Conservation (phyloP, 2,329 filamentous ascomycete species). For the Periconia sp. region DNA sequence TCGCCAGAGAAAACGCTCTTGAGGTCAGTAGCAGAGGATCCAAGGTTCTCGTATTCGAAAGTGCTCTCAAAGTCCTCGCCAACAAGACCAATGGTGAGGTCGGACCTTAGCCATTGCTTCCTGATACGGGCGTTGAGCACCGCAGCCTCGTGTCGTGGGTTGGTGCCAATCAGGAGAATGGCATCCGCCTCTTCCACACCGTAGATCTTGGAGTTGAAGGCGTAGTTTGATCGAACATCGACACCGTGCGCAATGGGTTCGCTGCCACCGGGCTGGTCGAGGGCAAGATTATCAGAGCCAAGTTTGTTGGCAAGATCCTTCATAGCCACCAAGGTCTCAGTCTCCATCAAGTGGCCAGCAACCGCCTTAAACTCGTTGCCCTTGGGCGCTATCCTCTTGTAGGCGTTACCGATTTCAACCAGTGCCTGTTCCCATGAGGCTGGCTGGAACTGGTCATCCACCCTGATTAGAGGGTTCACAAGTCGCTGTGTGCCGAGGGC, state of each 20-base stretch:
- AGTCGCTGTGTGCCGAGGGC: slow-evolving; percentile 94
- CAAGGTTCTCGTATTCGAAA: slow-evolving; percentile 92
- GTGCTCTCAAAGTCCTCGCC: slow-evolving; percentile 91
- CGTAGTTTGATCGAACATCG: slow-evolving; percentile 90
- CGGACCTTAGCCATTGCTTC: slow-evolving; percentile 96
- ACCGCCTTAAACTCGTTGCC: slow-evolving; percentile 96
- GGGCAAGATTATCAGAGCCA: slow-evolving; percentile 90
- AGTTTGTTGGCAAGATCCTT: slow-evolving; percentile 98
- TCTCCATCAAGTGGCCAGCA: slow-evolving; percentile 86
- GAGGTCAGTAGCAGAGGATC: slow-evolving; percentile 73
- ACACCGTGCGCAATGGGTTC: slow-evolving; percentile 87
- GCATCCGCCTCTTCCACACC: slow-evolving; percentile 92
- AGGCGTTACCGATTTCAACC: slow-evolving; percentile 80
- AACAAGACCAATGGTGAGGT: slow-evolving; percentile 88
- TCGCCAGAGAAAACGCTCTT: slow-evolving; percentile 82
- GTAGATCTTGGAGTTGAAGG: slow-evolving; percentile 94
- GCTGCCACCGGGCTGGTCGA: slow-evolving; percentile 84
- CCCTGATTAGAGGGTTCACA: slow-evolving; percentile 86
- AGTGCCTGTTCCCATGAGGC: slow-evolving; percentile 95
- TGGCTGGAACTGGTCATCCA: slow-evolving; percentile 87
- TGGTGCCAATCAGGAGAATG: slow-evolving; percentile 91
- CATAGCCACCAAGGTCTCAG: slow-evolving; percentile 90
- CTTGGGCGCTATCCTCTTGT: slow-evolving; percentile 76
- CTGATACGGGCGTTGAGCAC: slow-evolving; percentile 94
- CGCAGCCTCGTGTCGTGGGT: slow-evolving; percentile 92